phyloP scores from a whole-genome alignment of 345 rosid species.

The Corymbia maculata region DNA sequence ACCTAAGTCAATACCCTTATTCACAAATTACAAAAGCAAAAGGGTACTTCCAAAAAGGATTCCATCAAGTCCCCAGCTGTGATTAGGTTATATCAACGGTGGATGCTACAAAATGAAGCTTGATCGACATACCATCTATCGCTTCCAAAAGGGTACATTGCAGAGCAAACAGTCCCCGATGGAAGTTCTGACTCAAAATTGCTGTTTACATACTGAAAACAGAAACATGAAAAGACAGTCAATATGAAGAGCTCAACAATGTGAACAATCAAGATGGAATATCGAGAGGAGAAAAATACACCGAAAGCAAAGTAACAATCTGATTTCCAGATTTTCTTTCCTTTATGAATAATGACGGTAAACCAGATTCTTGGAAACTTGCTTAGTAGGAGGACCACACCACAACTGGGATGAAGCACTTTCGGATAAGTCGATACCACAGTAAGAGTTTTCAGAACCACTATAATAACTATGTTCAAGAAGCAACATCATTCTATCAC shows the following conservation, averaged over 20 bases:
- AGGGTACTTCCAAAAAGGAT: neutral
- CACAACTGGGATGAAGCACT: neutral
- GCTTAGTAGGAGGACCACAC: neutral
- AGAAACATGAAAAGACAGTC: neutral
- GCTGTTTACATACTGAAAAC: neutral
- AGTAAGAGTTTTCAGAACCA: neutral
- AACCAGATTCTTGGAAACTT: neutral
- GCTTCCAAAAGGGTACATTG: neutral
- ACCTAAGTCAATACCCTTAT: neutral
- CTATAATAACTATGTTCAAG: neutral
- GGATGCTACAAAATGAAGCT: neutral
- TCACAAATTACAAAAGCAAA: neutral
- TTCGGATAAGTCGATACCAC: neutral
- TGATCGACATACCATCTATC: neutral
- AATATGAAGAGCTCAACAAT: neutral
- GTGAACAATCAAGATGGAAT: neutral
- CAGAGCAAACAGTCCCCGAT: neutral
- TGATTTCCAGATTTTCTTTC: neutral
- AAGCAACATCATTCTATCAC: neutral
- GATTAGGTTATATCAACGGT: neutral
- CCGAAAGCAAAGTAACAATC: neutral
- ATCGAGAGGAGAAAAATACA: neutral
- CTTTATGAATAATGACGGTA: neutral
- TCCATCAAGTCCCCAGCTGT: neutral
- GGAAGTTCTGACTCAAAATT: neutral